A percentile compares a stretch with the other conserved stretches of the same genome.
Conservation (phyloP, 129 eudicot genomes). For the Flaveria trinervia region DNA sequence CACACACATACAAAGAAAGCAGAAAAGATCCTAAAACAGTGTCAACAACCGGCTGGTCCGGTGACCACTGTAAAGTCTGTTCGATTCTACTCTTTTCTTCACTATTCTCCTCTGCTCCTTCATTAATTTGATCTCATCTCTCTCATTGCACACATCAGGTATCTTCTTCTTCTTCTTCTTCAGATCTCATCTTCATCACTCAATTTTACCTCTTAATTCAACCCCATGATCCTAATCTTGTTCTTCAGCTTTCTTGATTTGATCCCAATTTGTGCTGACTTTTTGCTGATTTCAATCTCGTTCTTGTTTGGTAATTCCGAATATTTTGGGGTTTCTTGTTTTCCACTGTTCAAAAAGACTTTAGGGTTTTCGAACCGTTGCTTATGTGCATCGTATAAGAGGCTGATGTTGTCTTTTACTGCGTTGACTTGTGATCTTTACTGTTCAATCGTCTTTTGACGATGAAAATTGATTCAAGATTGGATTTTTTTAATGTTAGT, state of each 20-base stretch:
- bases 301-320: background rate
- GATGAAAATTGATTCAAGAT: background rate
- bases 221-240: background rate
- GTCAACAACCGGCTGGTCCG: conserved; percentile 35
- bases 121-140: background rate
- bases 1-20: background rate
- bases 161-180: background rate
- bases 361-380: conserved; percentile 2
- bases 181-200: conserved; percentile 25
- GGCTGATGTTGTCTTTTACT: conserved; percentile 5
- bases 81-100: conserved; percentile 26
- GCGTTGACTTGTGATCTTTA: conserved; percentile 34
- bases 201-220: background rate
- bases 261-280: background rate
- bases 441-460: conserved; percentile 2
- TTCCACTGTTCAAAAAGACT: background rate
- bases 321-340: background rate
- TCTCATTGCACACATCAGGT: conserved; percentile 25
- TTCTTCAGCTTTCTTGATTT: background rate
- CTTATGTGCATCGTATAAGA: background rate
- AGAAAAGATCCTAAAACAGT: background rate
- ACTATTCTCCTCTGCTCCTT: background rate
- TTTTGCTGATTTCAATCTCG: background rate
- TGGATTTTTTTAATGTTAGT: too few species aligned
- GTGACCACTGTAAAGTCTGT: conserved; percentile 31